phyloP scores from a whole-genome alignment of 2,329 filamentous ascomycete species.

The Whalleya microplaca region DNA sequence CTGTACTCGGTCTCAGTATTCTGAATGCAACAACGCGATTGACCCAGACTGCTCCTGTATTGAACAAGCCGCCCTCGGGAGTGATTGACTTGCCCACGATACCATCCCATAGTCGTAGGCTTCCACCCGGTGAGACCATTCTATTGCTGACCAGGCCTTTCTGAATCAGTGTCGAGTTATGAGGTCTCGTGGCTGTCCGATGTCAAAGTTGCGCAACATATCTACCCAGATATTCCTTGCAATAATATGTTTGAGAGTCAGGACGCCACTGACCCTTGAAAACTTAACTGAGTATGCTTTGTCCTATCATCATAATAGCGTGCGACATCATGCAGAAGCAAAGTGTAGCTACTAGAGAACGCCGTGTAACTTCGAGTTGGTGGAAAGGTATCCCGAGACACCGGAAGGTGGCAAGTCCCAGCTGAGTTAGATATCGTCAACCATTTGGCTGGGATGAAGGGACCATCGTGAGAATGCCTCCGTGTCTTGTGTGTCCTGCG shows the following conservation, averaged over 20 bases:
- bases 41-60: not conserved
- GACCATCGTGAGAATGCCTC: slow-evolving; percentile 7
- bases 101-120: not conserved
- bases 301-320: not conserved
- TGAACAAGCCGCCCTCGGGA: not conserved
- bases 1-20: not conserved
- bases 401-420: slow-evolving; percentile 16
- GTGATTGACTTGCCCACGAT: not conserved
- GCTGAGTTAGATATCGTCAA: not conserved
- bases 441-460: not conserved
- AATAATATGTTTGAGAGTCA: not conserved
- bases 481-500: not conserved
- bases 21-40: not conserved
- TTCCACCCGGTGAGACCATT: not conserved
- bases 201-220: not conserved
- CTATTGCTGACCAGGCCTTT: not conserved
- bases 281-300: not conserved
- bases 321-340: not conserved
- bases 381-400: slow-evolving; percentile 5
- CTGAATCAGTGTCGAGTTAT: not conserved
- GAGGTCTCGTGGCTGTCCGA: not conserved
- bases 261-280: not conserved
- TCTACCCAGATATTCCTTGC: not conserved
- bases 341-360: not conserved
- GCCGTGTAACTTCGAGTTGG: slow-evolving; percentile 15